phyloP scores from a whole-genome alignment of 1,139 yeast species.

The Nakaseomyces delphensis region DNA sequence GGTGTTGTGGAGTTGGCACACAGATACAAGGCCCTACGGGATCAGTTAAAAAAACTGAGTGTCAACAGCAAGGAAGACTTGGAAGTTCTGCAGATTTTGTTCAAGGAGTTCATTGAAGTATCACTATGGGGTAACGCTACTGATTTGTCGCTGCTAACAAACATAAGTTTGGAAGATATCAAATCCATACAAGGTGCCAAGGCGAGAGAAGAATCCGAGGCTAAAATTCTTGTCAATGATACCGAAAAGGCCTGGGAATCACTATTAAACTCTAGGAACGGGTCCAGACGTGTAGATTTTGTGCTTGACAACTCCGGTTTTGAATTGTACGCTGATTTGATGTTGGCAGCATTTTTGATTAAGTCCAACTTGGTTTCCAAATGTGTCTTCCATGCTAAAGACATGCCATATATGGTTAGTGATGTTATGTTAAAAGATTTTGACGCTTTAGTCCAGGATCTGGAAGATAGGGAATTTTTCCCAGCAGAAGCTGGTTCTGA shows the following conservation, averaged over 20 bases:
- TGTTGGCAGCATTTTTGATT: slow-evolving; percentile 63
- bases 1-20: slow-evolving; percentile 81
- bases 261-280: slow-evolving; percentile 29
- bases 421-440: slow-evolving; percentile 87
- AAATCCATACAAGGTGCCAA: slow-evolving; percentile 86
- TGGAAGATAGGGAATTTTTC: slow-evolving; percentile 47
- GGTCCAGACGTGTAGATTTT: slow-evolving; percentile 55
- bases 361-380: slow-evolving; percentile 56
- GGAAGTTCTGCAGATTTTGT: slow-evolving; percentile 47
- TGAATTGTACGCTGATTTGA: slow-evolving; percentile 83
- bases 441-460: slow-evolving; percentile 48
- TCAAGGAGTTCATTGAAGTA: slow-evolving; percentile 74
- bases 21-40: slow-evolving; percentile 47
- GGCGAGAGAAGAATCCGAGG: slow-evolving; percentile 73
- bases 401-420: slow-evolving; percentile 95
- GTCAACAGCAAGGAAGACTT: slow-evolving; percentile 29
- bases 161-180: slow-evolving; percentile 77
- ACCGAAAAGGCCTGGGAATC: slow-evolving; percentile 57
- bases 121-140: slow-evolving; percentile 98
- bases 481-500: slow-evolving; percentile 36
- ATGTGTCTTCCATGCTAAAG: slow-evolving; percentile 79
- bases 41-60: slow-evolving; percentile 17
- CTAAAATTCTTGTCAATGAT: slow-evolving; percentile 75
- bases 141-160: slow-evolving; percentile 80
- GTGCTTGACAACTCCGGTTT: slow-evolving; percentile 93